phyloP scores from a whole-genome alignment of 768 basidiomycete genomes.

The Tubosaeta sp. region DNA sequence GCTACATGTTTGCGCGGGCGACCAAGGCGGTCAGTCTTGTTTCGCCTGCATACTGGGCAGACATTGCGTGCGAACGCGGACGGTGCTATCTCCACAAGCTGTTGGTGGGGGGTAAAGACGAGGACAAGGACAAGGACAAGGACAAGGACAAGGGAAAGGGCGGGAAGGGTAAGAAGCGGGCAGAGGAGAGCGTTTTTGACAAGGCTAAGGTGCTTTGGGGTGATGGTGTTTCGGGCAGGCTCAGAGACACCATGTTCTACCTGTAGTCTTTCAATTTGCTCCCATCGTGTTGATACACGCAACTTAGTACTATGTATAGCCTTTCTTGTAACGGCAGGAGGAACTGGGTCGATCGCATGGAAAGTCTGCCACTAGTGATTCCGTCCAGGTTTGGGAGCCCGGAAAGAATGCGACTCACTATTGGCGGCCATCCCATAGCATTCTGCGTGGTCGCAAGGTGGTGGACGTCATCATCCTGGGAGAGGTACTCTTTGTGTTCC shows the following conservation, averaged over 20 bases:
- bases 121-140: conserved; percentile 21
- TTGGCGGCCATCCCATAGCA: conserved; percentile 20
- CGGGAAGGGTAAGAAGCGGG: conserved; percentile 22
- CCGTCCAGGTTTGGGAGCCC: conserved; percentile 46
- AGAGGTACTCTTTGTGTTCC: conserved; percentile 46
- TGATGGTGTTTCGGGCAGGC: conserved; percentile 45
- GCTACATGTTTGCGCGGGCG: conserved; percentile 56
- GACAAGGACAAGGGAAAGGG: conserved; percentile 13
- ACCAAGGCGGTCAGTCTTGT: conserved; percentile 43
- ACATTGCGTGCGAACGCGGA: conserved; percentile 50
- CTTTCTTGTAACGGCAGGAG: no score
- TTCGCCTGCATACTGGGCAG: conserved; percentile 39
- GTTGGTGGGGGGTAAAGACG: conserved; percentile 30
- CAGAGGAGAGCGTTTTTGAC: conserved; percentile 45
- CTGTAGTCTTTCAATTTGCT: no score
- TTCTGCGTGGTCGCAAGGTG: conserved; percentile 28
- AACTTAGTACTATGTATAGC: no score
- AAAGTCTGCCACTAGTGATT: no score
- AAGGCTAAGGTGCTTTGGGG: conserved; percentile 57
- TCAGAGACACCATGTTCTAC: conserved; percentile 75
- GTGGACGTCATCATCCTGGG: conserved; percentile 67
- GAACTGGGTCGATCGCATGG: no score
- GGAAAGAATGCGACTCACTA: conserved; percentile 32
- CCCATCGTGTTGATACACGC: no score
- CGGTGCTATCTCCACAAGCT: conserved; percentile 47